phyloP scores from a whole-genome alignment of 2,329 filamentous ascomycete species.

The Calcarisporium arbuscula region DNA sequence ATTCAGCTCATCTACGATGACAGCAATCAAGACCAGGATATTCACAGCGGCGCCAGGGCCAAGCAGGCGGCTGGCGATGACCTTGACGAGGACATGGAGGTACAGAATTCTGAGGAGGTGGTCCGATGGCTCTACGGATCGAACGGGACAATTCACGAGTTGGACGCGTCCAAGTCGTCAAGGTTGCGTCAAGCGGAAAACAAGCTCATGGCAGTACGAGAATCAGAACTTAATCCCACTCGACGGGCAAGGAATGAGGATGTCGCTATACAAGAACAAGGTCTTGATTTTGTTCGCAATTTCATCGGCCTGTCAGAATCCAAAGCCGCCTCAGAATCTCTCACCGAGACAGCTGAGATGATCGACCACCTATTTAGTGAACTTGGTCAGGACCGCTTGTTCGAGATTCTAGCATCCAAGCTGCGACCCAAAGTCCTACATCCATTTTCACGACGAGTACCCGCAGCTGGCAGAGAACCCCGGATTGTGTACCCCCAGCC shows the following conservation, averaged over 20 bases:
- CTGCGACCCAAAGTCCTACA: constrained; percentile 56
- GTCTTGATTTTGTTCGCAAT: constrained; percentile 83
- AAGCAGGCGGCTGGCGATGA: constrained; percentile 27
- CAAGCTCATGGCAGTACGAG: constrained; percentile 47
- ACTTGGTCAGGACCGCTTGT: constrained; percentile 70
- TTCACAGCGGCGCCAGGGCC: constrained; percentile 32
- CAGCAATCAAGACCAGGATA: constrained; percentile 46
- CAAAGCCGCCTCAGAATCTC: constrained; percentile 43
- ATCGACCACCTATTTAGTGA: constrained; percentile 76
- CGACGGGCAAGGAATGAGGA: constrained; percentile 70
- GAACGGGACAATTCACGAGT: constrained; percentile 23
- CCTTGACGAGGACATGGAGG: constrained; percentile 54
- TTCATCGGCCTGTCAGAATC: constrained; percentile 60
- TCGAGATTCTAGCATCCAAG: constrained; percentile 75
- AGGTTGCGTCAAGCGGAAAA: constrained; percentile 44
- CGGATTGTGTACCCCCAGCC: constrained; percentile 50
- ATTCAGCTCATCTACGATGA: constrained; percentile 68
- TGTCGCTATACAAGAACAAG: constrained; percentile 83
- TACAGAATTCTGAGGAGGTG: constrained; percentile 42
- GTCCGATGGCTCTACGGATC: constrained; percentile 28
- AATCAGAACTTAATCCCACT: constrained; percentile 61
- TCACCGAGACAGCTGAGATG: constrained; percentile 58
- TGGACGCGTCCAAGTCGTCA: constrained; percentile 30
- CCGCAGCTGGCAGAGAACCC: constrained; percentile 29
- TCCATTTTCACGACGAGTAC: constrained; percentile 40